phyloP scores from a whole-genome alignment of 331 rosid species.

The Quercus tomentella region DNA sequence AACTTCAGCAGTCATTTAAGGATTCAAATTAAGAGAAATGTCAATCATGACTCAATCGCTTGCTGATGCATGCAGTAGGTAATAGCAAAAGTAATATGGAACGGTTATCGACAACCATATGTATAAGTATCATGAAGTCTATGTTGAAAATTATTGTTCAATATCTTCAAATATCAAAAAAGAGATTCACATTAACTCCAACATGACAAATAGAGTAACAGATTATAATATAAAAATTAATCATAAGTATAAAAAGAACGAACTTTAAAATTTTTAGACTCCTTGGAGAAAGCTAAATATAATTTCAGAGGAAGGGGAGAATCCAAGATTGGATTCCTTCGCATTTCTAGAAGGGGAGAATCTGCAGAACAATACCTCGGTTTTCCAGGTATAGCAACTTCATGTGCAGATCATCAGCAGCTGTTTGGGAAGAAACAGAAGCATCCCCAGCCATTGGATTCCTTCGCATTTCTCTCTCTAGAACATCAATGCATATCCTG shows the following conservation, averaged over 20 bases:
- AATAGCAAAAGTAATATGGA: neutral
- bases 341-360: neutral
- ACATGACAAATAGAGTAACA: neutral
- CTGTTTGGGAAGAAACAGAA: slow-evolving; percentile 32
- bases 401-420: slow-evolving; percentile 54
- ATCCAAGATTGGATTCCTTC: slow-evolving; percentile 1
- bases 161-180: neutral
- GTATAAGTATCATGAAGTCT: neutral
- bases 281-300: neutral
- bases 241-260: neutral
- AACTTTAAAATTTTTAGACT: neutral
- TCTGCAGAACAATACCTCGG: slow-evolving; percentile 56
- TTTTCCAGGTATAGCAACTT: slow-evolving; percentile 68
- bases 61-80: neutral
- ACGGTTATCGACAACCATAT: neutral
- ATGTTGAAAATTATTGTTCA: neutral
- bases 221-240: neutral
- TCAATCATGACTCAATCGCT: neutral
- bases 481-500: slow-evolving; percentile 72
- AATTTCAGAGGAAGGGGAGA: neutral
- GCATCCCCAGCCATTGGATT: slow-evolving; percentile 43
- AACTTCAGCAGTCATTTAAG: neutral
- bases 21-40: neutral
- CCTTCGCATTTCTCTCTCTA: slow-evolving; percentile 84
- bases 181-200: neutral